Evolutionary conservation across 306 rosid species (phyloP), one percentile per base, ranked within the genome.

Genomic region (Quercus variabilis): DNA sequence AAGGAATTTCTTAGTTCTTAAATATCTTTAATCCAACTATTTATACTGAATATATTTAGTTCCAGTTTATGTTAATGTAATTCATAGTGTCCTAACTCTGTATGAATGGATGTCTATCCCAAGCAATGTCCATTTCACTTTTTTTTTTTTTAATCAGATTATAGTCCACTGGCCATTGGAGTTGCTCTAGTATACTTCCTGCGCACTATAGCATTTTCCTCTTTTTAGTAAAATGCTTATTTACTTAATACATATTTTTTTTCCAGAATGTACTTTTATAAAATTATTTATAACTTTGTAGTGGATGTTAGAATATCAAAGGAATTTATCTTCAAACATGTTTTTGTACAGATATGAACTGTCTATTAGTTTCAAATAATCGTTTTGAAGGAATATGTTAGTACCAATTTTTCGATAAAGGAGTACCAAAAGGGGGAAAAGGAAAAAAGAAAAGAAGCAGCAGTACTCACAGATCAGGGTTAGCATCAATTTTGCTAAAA

Each of bases 391-490:
- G 28, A 7, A 20, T 17, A 8, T 17, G 1, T 65, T 7, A 65
- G 5, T 17, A 7, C 14, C 71, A 65, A 30, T 6, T 31, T 17
- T 65, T 18, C 2, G 4, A 65, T 67, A 20, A 35, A 51, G 9
- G 12, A 35, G 28, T 18, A 33, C 23, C 51, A n/a, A 35, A 78
- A 38, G 6, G 12, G 46, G 11, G 12, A 41, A 41, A 41, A 41
- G 46, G 11, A 41, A 41, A 2, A 38, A 41, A 8, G 55, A 23
- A 43, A 75, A 63, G 69, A 70, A 12, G 73, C 71, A 19, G 41
- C 73, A 82, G 80, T 71, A 90, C 99, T 83, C 81, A 96, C 99
- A 96, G 84, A 79, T 96, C 99, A 77, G 99, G 99, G 80, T 93
- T 96, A 60, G 98, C 98, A 79, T 93, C 97, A 76, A 96, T 93